Evolutionary conservation across 2,329 filamentous ascomycete species (phyloP).

Genomic region (Dryadomyces sulphureus): DNA sequence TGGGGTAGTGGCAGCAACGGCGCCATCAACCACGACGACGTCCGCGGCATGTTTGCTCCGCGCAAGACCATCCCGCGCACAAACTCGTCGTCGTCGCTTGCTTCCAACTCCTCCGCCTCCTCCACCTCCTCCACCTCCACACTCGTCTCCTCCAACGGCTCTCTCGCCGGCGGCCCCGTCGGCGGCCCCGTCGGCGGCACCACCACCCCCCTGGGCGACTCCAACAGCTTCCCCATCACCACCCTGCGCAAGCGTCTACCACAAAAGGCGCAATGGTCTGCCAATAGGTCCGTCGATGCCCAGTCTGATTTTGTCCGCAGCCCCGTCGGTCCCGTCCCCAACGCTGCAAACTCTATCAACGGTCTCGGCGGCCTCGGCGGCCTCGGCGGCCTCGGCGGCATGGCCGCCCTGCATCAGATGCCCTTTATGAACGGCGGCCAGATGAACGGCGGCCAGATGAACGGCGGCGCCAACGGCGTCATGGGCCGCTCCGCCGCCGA

Average conservation of each 20-base stretch:
- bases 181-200: conserved; percentile 25
- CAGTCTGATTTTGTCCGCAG: conserved; percentile 32
- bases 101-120: conserved; percentile 44
- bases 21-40: conserved; percentile 70
- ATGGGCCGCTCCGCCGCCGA: conserved; percentile 50
- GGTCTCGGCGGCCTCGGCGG: too few relatives aligned
- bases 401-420: conserved; percentile 21
- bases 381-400: too few relatives aligned
- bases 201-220: conserved; percentile 22
- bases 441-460: conserved; percentile 16
- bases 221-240: conserved; percentile 35
- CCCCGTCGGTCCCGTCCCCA: conserved; percentile 21
- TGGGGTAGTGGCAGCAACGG: conserved; percentile 44
- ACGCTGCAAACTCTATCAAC: conserved; percentile 15
- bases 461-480: conserved; percentile 25
- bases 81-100: conserved; percentile 82
- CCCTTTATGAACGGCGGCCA: conserved; percentile 18
- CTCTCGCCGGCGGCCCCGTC: conserved; percentile 42
- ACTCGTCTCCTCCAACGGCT: conserved; percentile 39
- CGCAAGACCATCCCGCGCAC: conserved; percentile 76
- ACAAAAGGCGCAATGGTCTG: conserved; percentile 34
- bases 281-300: conserved; percentile 30
- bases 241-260: conserved; percentile 33
- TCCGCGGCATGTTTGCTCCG: conserved; percentile 76
- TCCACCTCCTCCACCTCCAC: conserved; percentile 50